Conservation (phyloP, 352 stramenopile genomes). For the Thraustochytrium striatum region DNA sequence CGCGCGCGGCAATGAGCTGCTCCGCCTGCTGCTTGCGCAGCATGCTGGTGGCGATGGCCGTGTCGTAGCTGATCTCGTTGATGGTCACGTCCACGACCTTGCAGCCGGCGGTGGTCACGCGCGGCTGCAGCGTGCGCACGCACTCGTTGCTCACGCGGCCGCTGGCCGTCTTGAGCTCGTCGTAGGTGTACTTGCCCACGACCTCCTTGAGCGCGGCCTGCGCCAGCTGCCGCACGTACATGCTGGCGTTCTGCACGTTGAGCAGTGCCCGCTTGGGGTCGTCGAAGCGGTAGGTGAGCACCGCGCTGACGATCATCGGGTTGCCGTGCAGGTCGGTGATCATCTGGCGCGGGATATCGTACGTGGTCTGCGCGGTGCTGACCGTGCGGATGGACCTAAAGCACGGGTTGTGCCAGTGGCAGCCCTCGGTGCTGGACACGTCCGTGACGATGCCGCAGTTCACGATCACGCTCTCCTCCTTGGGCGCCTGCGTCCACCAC, state of each 20-base stretch:
- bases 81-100: constrained; percentile 27
- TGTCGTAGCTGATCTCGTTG: constrained; percentile 40
- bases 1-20: constrained; percentile 39
- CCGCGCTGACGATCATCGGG: constrained; percentile 12
- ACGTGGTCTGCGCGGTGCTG: constrained; percentile 3
- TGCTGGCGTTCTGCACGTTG: constrained; percentile 12
- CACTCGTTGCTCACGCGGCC: neutral
- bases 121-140: constrained; percentile 2
- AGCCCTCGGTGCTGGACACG: neutral
- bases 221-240: neutral
- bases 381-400: neutral
- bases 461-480: constrained; percentile 23
- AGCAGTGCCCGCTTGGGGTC: constrained; percentile 2
- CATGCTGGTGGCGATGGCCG: constrained; percentile 46
- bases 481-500: neutral
- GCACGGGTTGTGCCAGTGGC: constrained; percentile 41
- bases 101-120: constrained; percentile 17
- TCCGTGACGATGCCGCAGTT: constrained; percentile 19
- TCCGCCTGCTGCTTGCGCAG: constrained; percentile 45
- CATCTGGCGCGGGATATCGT: constrained; percentile 31
- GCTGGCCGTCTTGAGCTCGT: constrained; percentile 33
- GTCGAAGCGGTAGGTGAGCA: constrained; percentile 27
- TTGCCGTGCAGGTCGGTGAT: constrained; percentile 37
- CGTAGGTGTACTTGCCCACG: constrained; percentile 17
- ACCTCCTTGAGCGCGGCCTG: constrained; percentile 38